Percentiles rank a stretch among this genome's conserved stretches.
phyloP scores from a whole-genome alignment of 2,329 filamentous ascomycete genomes.

The Endocalyx cinctus region DNA sequence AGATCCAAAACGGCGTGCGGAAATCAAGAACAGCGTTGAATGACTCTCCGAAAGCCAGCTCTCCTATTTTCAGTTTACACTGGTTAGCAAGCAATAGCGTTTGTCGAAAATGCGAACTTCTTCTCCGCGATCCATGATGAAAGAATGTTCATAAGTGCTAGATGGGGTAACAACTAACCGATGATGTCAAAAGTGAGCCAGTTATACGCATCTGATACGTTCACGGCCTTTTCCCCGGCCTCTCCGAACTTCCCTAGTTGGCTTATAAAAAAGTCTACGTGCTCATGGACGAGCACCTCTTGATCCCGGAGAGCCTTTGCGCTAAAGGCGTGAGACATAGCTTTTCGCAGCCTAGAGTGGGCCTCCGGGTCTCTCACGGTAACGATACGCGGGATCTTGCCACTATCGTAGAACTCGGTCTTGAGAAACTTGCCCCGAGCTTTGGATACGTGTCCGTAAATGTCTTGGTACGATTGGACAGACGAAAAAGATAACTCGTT shows the following conservation, averaged over 20 bases:
- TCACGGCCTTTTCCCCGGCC: conserved; percentile 1
- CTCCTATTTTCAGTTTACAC: no score
- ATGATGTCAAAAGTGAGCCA: no score
- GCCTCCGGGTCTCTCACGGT: conserved; percentile 8
- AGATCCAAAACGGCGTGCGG: conserved; percentile 6
- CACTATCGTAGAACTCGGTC: conserved; percentile 12
- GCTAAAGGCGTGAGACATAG: conserved; percentile 12
- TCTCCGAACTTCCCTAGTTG: conserved; percentile 7
- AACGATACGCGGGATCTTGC: conserved; percentile 2
- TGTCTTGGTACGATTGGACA: conserved; percentile 27
- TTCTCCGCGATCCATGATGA: no score
- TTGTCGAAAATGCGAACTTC: no score
- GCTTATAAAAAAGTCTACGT: conserved; percentile 14
- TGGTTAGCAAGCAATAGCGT: no score
- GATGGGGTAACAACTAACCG: no score
- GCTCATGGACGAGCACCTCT: conserved; percentile 11
- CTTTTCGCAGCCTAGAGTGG: conserved; percentile 9
- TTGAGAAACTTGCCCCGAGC: no score
- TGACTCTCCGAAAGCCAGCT: conserved; percentile 12
- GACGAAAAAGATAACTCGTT: conserved; percentile 31
- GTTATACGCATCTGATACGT: conserved; percentile 6
- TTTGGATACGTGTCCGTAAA: conserved; percentile 24
- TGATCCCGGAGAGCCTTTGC: conserved; percentile 11
- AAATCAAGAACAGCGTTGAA: conserved; percentile 7
- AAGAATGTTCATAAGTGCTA: no score